phyloP scores from a whole-genome alignment of 257 asterid genomes.

The Solanum tacnaense region DNA sequence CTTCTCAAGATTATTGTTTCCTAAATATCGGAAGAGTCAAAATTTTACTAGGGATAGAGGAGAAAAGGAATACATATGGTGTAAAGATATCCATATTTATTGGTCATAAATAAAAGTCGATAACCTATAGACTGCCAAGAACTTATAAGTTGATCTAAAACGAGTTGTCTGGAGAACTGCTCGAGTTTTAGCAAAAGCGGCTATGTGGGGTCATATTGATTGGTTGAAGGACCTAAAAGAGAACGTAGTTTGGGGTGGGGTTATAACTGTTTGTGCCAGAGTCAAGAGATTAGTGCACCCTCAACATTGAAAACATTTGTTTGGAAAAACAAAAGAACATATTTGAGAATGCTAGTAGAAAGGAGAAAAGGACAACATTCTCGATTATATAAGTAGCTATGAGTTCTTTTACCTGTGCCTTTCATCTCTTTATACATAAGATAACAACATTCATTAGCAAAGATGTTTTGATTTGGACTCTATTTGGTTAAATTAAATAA shows the following conservation, averaged over 20 bases:
- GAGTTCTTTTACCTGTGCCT: background rate
- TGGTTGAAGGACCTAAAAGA: background rate
- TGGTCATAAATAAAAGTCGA: background rate
- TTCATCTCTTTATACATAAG: background rate
- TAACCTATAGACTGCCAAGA: background rate
- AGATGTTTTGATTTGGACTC: background rate
- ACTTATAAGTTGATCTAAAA: background rate
- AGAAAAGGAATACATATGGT: background rate
- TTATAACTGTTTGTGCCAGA: background rate
- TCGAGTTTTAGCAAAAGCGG: background rate
- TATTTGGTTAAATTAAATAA: background rate
- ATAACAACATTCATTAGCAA: background rate
- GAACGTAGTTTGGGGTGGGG: background rate
- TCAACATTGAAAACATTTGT: background rate
- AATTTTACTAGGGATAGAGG: background rate
- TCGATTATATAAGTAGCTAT: background rate
- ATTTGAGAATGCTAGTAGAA: background rate
- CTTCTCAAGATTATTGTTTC: background rate
- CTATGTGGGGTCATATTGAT: background rate
- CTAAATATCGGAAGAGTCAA: background rate
- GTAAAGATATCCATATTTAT: background rate
- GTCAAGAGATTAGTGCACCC: background rate
- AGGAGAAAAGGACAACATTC: background rate
- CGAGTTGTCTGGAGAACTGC: background rate
- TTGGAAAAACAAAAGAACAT: background rate